phyloP scores from a whole-genome alignment of 805 yeast genomes.

The Candida pini region DNA sequence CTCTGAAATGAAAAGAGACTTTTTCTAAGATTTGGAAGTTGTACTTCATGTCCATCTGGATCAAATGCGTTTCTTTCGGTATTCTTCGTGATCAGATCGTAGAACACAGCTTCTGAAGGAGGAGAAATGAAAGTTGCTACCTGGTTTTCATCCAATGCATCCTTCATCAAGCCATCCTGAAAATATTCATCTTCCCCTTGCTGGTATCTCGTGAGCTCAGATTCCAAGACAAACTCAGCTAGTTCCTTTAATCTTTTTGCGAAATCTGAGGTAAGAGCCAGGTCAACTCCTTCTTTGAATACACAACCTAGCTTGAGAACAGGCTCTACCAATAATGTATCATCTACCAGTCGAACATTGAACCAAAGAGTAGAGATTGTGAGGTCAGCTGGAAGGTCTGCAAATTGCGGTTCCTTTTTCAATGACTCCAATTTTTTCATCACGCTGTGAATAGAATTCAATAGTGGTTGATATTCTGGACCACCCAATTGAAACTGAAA shows the following conservation, averaged over 20 bases:
- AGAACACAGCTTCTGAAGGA: constrained; percentile 35
- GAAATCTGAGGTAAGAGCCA: constrained; percentile 12
- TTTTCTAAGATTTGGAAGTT: constrained; percentile 17
- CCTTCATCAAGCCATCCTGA: background rate
- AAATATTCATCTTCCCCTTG: constrained; percentile 2
- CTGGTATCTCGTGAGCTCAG: constrained; percentile 21
- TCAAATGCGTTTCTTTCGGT: constrained; percentile 27
- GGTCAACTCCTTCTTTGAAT: constrained; percentile 15
- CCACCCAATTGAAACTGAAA: too few species aligned
- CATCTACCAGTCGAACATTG: background rate
- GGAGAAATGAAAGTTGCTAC: constrained; percentile 2
- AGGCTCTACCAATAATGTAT: constrained; percentile 1
- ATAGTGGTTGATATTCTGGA: too few species aligned
- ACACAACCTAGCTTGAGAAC: constrained; percentile 1
- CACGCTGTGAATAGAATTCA: too few species aligned
- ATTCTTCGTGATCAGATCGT: constrained; percentile 42
- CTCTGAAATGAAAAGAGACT: constrained; percentile 40
- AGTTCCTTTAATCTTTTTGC: constrained; percentile 14
- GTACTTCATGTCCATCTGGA: constrained; percentile 3
- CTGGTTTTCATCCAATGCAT: background rate
- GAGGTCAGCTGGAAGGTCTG: too few species aligned
- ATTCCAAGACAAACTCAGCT: constrained; percentile 10
- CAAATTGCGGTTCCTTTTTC: too few species aligned
- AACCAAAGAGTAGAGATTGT: too few species aligned
- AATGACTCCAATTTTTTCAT: too few species aligned